Conservation (phyloP, 139 green algal genomes). For the Chlorella vulgaris region DNA sequence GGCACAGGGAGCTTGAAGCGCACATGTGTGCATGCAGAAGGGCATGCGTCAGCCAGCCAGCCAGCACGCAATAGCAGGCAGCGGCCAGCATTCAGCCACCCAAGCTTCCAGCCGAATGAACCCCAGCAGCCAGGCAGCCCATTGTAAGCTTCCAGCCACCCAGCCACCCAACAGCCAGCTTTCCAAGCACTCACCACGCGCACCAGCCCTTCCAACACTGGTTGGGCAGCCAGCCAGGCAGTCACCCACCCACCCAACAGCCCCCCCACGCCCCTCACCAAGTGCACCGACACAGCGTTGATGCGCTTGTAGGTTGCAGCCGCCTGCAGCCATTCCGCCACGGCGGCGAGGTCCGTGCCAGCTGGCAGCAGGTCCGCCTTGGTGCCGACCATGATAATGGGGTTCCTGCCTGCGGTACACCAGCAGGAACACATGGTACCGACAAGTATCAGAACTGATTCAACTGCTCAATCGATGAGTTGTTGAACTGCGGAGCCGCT, state of each 20-base stretch:
- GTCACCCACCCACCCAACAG: neutral
- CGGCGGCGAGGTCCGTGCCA: constrained; percentile 45
- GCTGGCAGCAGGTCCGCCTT: constrained; percentile 93
- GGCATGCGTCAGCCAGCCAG: neutral
- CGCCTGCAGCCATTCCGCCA: constrained; percentile 80
- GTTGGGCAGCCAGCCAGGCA: neutral
- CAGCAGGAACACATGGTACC: neutral
- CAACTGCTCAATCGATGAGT: neutral
- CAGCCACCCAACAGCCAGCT: too few relatives aligned
- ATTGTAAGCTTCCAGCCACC: too few relatives aligned
- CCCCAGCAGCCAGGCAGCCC: too few relatives aligned
- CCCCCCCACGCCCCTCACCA: constrained; percentile 59
- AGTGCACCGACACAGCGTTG: constrained; percentile 66
- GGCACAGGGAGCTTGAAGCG: neutral
- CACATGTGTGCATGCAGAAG: neutral
- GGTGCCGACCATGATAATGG: constrained; percentile 92
- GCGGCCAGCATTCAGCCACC: too few relatives aligned
- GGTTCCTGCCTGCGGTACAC: constrained; percentile 88
- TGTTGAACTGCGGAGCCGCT: neutral
- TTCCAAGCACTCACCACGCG: too few relatives aligned
- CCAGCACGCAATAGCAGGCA: too few relatives aligned
- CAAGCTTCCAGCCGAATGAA: too few relatives aligned
- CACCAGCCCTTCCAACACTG: too few relatives aligned
- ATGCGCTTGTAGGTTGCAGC: constrained; percentile 66
- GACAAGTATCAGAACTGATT: neutral